Conservation (phyloP, 1,139 yeast species). For the Hansenula anomala region DNA sequence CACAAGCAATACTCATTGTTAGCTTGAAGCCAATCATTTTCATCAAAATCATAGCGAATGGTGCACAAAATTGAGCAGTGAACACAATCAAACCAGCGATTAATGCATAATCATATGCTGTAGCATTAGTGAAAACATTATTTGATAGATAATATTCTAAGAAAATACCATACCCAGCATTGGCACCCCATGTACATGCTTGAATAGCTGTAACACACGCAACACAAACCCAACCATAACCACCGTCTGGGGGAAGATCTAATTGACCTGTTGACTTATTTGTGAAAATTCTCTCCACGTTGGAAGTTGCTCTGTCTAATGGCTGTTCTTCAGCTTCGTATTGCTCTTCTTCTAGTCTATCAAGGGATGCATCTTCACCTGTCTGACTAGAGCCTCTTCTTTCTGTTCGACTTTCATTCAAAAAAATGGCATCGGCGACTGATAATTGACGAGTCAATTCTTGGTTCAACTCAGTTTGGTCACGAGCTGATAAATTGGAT, state of each 20-base stretch:
- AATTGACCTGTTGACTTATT: conserved; percentile 23
- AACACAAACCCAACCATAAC: conserved; percentile 68
- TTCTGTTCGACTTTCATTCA: neutral
- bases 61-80: conserved; percentile 54
- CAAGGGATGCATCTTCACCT: too few relatives aligned
- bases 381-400: neutral
- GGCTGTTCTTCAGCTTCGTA: neutral
- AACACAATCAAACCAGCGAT: conserved; percentile 64
- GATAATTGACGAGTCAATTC: neutral
- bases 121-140: conserved; percentile 51
- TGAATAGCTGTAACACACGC: conserved; percentile 47
- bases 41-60: conserved; percentile 38
- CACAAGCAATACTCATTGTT: conserved; percentile 43
- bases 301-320: conserved; percentile 3
- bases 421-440: neutral
- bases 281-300: conserved; percentile 24
- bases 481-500: neutral
- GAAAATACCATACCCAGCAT: conserved; percentile 66
- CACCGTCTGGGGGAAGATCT: conserved; percentile 58
- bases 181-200: conserved; percentile 71
- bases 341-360: neutral
- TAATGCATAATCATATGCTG: conserved; percentile 57
- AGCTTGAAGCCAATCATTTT: conserved; percentile 33
- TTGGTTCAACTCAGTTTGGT: neutral
- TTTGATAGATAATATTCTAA: conserved; percentile 48